phyloP scores from a whole-genome alignment of 176 grass and related monocot genomes.

The Musa itinerans region DNA sequence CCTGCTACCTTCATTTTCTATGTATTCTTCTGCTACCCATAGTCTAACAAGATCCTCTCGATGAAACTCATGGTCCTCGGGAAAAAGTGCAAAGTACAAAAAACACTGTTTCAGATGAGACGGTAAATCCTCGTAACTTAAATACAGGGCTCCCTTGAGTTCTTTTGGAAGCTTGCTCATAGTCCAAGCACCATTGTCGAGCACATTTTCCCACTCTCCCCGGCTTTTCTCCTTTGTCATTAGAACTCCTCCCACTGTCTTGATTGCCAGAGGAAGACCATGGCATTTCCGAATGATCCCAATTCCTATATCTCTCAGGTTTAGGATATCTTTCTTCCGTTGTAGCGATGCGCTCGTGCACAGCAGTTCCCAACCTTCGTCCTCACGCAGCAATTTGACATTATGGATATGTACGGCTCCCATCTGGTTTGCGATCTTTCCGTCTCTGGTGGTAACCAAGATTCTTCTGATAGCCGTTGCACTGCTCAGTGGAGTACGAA shows the following conservation, averaged over 20 bases:
- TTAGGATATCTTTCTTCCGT: conserved; percentile 14
- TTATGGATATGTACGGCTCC: no score
- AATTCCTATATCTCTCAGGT: not conserved
- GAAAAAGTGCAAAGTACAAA: conserved; percentile 25
- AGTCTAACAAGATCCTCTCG: not conserved
- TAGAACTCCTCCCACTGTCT: not conserved
- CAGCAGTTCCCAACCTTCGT: conserved; percentile 24
- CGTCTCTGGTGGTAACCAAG: conserved; percentile 30
- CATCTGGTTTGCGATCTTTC: no score
- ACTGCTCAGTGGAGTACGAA: not conserved
- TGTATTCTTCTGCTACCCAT: conserved; percentile 25
- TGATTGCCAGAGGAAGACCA: not conserved
- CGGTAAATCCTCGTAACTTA: conserved; percentile 36
- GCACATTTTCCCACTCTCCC: not conserved
- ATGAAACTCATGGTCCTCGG: not conserved
- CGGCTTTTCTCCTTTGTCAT: not conserved
- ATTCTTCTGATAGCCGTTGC: not conserved
- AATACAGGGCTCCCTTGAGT: conserved; percentile 12
- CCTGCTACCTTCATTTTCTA: no score
- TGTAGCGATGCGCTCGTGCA: conserved; percentile 12
- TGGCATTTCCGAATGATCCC: not conserved
- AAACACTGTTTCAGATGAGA: conserved; percentile 41
- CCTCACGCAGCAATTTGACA: no score
- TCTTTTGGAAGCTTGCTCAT: conserved; percentile 8
- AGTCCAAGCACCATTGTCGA: not conserved